phyloP scores from a whole-genome alignment of 164 flowering plant species.

The Vitis rotundifolia region DNA sequence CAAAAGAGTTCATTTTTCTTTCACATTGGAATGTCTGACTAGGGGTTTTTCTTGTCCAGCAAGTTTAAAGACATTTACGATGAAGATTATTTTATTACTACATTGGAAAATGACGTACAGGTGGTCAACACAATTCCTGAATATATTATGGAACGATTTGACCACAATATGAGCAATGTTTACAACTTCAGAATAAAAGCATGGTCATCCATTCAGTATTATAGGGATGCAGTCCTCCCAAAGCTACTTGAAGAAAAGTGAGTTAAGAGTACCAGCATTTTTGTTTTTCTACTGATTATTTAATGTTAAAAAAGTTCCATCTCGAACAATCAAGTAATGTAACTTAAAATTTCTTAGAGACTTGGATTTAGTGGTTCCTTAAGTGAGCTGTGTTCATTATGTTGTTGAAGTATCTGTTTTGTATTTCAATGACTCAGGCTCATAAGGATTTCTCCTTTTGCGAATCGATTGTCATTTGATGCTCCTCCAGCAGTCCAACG shows the following conservation, averaged over 20 bases:
- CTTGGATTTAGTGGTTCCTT: too few species aligned
- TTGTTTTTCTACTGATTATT: conserved; percentile 1
- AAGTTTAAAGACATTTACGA: conserved; percentile 86
- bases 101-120: conserved; percentile 66
- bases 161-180: conserved; percentile 74
- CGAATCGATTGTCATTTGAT: conserved; percentile 88
- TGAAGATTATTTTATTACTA: conserved; percentile 64
- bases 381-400: neutral
- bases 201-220: conserved; percentile 76
- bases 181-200: conserved; percentile 87
- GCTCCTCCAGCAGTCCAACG: conserved; percentile 88
- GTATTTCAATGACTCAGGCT: conserved; percentile 45
- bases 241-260: conserved; percentile 85
- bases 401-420: neutral
- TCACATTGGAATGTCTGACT: conserved; percentile 5
- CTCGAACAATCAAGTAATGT: too few species aligned
- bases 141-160: conserved; percentile 82
- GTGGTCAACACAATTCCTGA: conserved; percentile 69
- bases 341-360: too few species aligned
- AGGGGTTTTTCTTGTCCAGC: conserved; percentile 40
- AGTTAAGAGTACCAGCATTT: conserved; percentile 25
- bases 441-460: conserved; percentile 95
- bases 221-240: conserved; percentile 79
- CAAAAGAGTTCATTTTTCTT: neutral
- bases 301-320: neutral